Evolutionary conservation across 2,329 filamentous ascomycete species (phyloP).

Genomic region (Diplodia corticola): DNA sequence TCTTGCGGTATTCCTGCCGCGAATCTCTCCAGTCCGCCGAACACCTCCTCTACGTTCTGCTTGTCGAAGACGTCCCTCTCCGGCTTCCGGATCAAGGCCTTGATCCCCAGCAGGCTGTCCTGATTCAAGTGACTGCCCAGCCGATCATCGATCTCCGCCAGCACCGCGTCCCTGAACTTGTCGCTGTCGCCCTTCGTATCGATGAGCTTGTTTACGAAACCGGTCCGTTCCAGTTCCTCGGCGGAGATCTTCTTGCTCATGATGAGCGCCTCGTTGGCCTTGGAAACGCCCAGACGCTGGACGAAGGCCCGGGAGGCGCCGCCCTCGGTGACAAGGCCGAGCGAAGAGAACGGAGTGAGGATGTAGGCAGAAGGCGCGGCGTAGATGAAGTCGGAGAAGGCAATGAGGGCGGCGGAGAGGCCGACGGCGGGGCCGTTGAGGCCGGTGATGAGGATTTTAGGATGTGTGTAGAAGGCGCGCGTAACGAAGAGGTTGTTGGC

Average conservation of each 20-base stretch:
- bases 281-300: slow-evolving; percentile 72
- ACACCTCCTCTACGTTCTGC: slow-evolving; percentile 81
- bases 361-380: slow-evolving; percentile 77
- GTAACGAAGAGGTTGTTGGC: slow-evolving; percentile 87
- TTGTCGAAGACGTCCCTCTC: slow-evolving; percentile 71
- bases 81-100: slow-evolving; percentile 75
- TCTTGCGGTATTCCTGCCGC: slow-evolving; percentile 77
- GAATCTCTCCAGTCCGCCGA: slow-evolving; percentile 81
- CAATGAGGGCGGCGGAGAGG: slow-evolving; percentile 78
- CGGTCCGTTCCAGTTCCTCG: slow-evolving; percentile 71
- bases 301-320: slow-evolving; percentile 78
- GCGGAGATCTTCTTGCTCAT: slow-evolving; percentile 78
- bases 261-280: slow-evolving; percentile 89
- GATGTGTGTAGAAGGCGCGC: slow-evolving; percentile 86
- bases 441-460: slow-evolving; percentile 87
- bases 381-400: slow-evolving; percentile 92
- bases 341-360: slow-evolving; percentile 85
- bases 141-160: slow-evolving; percentile 77
- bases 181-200: slow-evolving; percentile 61
- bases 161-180: slow-evolving; percentile 69
- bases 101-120: slow-evolving; percentile 79
- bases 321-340: slow-evolving; percentile 89
- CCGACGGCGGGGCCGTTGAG: slow-evolving; percentile 92
- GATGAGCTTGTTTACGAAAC: slow-evolving; percentile 87
- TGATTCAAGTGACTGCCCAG: slow-evolving; percentile 78